A percentile compares a stretch with the other conserved stretches of the same genome.
These are phyloP conservation scores for Leccinellum luteum DNA, from an alignment of 768 basidiomycete species.

Conservation along the genomic window DNA sequence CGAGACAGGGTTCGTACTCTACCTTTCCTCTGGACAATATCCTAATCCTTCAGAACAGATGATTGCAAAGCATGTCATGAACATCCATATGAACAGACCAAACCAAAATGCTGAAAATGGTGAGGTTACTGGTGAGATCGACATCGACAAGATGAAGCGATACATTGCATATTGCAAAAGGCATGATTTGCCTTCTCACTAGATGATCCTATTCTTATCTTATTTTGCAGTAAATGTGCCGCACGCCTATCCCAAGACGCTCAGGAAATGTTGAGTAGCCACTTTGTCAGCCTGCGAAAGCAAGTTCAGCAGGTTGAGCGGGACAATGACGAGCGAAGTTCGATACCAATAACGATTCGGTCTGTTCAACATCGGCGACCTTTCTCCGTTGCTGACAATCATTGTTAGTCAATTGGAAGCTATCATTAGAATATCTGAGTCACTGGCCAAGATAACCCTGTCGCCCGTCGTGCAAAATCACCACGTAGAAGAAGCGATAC, in stretches of 20 bases:
- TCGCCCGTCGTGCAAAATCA: slow-evolving; percentile 83
- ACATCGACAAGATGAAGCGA: slow-evolving; percentile 97
- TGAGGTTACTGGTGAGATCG: slow-evolving; percentile 82
- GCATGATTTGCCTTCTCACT: slow-evolving; percentile 39
- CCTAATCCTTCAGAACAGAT: slow-evolving; percentile 46
- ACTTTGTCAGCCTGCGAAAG: slow-evolving; percentile 90
- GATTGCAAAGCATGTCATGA: slow-evolving; percentile 98
- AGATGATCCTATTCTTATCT: slow-evolving; percentile 1
- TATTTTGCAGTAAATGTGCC: slow-evolving; percentile 78
- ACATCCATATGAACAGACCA: slow-evolving; percentile 94
- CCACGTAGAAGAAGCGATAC: slow-evolving; percentile 97
- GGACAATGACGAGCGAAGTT: slow-evolving; percentile 96
- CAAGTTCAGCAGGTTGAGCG: slow-evolving; percentile 94
- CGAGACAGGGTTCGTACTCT: slow-evolving; percentile 70
- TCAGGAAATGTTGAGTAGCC: slow-evolving; percentile 93
- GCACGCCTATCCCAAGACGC: slow-evolving; percentile 91
- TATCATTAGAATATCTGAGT: slow-evolving; percentile 97
- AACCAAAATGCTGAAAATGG: slow-evolving; percentile 58
- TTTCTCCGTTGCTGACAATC: slow-evolving; percentile 1
- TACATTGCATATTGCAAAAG: slow-evolving; percentile 96
- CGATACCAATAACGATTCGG: slow-evolving; percentile 98
- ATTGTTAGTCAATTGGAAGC: slow-evolving; percentile 86
- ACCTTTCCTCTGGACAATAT: not conserved
- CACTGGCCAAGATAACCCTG: slow-evolving; percentile 91
- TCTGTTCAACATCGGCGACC: slow-evolving; percentile 35